phyloP scores from a whole-genome alignment of 78 protist species.

The Protostelium mycophagum region DNA sequence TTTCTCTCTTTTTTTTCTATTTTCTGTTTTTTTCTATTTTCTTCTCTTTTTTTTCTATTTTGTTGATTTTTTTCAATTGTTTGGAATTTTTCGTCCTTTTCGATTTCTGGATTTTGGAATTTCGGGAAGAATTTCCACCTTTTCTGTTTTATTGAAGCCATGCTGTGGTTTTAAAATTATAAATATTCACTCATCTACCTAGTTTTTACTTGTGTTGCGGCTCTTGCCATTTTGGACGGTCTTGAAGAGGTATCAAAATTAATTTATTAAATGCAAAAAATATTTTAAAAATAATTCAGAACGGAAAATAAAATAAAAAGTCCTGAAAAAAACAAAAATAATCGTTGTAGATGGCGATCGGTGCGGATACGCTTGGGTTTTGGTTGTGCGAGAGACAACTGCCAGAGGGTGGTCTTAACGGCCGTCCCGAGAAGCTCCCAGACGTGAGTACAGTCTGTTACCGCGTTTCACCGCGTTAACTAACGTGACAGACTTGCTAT shows the following conservation, averaged over 20 bases:
- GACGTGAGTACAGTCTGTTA: constrained; percentile 66
- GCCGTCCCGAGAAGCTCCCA: constrained; percentile 98
- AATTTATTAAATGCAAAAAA: too few species aligned
- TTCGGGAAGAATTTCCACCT: background rate
- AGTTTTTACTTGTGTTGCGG: constrained; percentile 97
- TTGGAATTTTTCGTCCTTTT: background rate
- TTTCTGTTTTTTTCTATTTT: too few species aligned
- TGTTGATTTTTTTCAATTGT: too few species aligned
- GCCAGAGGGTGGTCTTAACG: constrained; percentile 98
- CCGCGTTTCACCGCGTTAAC: background rate
- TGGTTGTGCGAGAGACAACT: constrained; percentile 98
- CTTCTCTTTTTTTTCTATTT: too few species aligned
- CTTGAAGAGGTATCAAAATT: constrained; percentile 51
- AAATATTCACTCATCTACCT: background rate
- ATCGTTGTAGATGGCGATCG: background rate
- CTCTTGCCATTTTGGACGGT: constrained; percentile 81
- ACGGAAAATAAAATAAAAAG: too few species aligned
- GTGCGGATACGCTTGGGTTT: constrained; percentile 85
- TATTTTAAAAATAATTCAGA: too few species aligned
- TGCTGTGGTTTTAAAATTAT: too few species aligned
- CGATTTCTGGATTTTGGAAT: background rate
- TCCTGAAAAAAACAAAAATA: background rate
- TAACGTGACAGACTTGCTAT: constrained; percentile 80
- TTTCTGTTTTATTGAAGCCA: too few species aligned
- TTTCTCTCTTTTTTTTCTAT: too few species aligned